These are phyloP conservation scores for Pleurotus tuoliensis DNA, from an alignment of 768 basidiomycete species.

Conservation along the genomic window DNA sequence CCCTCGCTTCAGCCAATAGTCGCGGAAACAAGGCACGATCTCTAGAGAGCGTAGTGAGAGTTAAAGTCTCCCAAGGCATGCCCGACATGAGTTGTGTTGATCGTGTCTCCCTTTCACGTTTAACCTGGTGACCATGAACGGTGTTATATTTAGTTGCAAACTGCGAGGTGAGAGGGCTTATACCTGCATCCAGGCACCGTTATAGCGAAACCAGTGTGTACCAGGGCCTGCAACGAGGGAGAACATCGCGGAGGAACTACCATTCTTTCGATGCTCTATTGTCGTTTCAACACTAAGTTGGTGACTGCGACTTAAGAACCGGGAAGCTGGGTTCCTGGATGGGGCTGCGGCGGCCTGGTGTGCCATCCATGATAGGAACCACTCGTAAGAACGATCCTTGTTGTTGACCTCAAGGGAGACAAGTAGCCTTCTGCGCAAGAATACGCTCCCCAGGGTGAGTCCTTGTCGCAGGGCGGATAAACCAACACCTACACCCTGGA, in stretches of 20 bases:
- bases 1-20: conserved; percentile 85
- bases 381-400: conserved; percentile 91
- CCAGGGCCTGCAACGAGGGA: conserved; percentile 96
- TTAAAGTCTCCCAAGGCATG: conserved; percentile 96
- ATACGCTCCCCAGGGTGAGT: conserved; percentile 60
- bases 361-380: conserved; percentile 98
- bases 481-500: conserved; percentile 86
- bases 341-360: conserved; percentile 45
- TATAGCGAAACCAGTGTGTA: conserved; percentile 87
- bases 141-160: neutral
- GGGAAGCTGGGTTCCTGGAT: neutral
- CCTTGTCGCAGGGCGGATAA: conserved; percentile 73
- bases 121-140: conserved; percentile 53
- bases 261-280: conserved; percentile 86
- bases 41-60: conserved; percentile 85
- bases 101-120: conserved; percentile 90
- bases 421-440: conserved; percentile 85
- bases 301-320: conserved; percentile 69
- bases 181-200: conserved; percentile 95
- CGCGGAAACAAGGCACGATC: conserved; percentile 78
- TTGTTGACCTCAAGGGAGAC: conserved; percentile 96
- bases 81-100: conserved; percentile 91
- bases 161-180: conserved; percentile 9
- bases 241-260: conserved; percentile 85
- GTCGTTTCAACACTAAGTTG: conserved; percentile 93